Base-by-base conservation (phyloP, 2,329 filamentous ascomycete species). In the Aspergillus ochraceus region DNA sequence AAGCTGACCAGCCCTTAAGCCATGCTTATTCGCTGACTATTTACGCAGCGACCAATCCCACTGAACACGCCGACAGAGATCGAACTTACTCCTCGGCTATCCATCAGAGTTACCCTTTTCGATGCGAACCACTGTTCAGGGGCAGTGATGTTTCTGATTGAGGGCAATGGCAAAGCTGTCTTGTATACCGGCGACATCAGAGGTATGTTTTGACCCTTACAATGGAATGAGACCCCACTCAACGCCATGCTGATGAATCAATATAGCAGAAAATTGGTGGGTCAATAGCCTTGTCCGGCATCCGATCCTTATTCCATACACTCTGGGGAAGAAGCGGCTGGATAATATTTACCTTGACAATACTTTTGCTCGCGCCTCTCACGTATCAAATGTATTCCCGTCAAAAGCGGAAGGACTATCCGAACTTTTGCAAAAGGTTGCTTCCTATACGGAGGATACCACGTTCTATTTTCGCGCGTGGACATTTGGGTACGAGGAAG, bases 401-500 rank as follows among this genome's bases (percentile, higher is more conserved):
- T 80, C 84, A 12, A 88, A 97, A 71, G 87, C 89, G 0, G 86
- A 94, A 55, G 93, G 93, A 0, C 79, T 97, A 11, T 78, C 78
- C 1, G 90, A 97, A 69, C 81, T 97, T 0, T 69, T 97, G 1
- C 76, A 79, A 4, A 89, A 92, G 65, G 82, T 97, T 0, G 74
- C 78, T 0, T 71, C 77, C 24, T 96, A 94, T 71, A 89, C 92
- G 0, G 62, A 79, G 1, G 85, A 91, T 45, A 96, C 92, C 0
- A 74, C 89, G 0, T 97, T 97, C 68, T 90, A 96, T 72, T 83
- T 98, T 50, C 86, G 92, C 58, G 86, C 92, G 0, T 97, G 93
- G 92, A 97, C 94, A 0, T 95, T 95, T 70, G 91, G 90, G 0
- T 97, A 97, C 64, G 93, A 98, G 72, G 90, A 96, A 55, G 92